Percentiles rank a stretch among this genome's conserved stretches.
These are phyloP conservation scores for Scedosporium minutisporum DNA, from an alignment of 2,329 filamentous ascomycete genomes.

Conservation along the genomic window DNA sequence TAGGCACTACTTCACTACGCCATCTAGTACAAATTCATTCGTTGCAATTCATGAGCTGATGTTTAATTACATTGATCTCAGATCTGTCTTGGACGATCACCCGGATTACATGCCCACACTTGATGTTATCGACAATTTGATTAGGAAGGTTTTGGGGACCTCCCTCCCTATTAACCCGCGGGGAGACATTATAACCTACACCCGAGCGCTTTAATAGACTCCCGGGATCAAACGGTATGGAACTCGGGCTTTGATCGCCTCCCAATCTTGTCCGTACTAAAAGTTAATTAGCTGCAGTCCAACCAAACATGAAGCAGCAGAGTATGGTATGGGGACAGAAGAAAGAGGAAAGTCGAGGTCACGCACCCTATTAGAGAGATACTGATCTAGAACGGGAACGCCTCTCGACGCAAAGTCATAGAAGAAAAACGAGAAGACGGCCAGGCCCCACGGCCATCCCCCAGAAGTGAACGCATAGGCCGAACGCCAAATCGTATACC, in stretches of 20 bases:
- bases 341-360: too few species aligned
- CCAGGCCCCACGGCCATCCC: conserved; percentile 24
- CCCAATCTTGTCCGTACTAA: neutral
- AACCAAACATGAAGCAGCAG: too few species aligned
- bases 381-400: conserved; percentile 23
- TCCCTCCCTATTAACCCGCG: too few species aligned
- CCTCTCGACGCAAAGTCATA: conserved; percentile 21
- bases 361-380: conserved; percentile 10
- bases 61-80: too few species aligned
- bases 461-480: conserved; percentile 23
- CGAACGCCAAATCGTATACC: conserved; percentile 24
- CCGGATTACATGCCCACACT: too few species aligned
- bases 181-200: too few species aligned
- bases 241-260: neutral
- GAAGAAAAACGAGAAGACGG: conserved; percentile 19
- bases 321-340: neutral
- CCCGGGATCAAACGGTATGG: neutral
- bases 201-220: neutral
- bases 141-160: too few species aligned
- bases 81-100: too few species aligned
- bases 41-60: too few species aligned
- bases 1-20: too few species aligned
- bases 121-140: too few species aligned
- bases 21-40: too few species aligned
- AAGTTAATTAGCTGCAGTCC: neutral